A percentile compares a stretch with the other conserved stretches of the same genome.
These are phyloP conservation scores for Podospora sp. DNA, from an alignment of 495 filamentous ascomycete species.

Conservation along the genomic window DNA sequence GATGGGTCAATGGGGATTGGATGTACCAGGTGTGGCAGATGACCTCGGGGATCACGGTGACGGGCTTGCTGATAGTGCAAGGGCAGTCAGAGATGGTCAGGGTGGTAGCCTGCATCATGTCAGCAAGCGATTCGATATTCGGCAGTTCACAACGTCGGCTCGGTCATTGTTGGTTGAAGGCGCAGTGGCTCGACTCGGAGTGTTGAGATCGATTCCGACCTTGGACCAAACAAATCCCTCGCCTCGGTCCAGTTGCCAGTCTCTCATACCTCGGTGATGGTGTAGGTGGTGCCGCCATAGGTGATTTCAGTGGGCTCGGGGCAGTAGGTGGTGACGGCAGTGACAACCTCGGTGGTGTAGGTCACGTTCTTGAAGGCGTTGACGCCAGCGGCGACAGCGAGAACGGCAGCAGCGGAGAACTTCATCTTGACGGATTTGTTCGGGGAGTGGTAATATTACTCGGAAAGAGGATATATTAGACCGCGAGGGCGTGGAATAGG, in stretches of 20 bases:
- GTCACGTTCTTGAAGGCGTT: constrained; percentile 53
- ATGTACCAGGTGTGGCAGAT: constrained; percentile 69
- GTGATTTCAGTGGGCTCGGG: constrained; percentile 71
- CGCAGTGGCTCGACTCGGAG: not conserved
- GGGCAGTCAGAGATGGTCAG: constrained; percentile 80
- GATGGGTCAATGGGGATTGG: not conserved
- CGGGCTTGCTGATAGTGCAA: constrained; percentile 74
- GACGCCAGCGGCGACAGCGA: constrained; percentile 65
- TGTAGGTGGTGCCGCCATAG: constrained; percentile 73
- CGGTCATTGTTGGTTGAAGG: not conserved
- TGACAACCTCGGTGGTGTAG: constrained; percentile 78
- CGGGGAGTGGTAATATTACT: constrained; percentile 49
- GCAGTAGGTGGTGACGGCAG: constrained; percentile 84
- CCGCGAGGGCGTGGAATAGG: constrained; percentile 11
- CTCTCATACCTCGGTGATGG: constrained; percentile 64
- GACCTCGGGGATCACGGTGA: constrained; percentile 63
- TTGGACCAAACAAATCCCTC: not conserved
- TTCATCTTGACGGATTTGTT: constrained; percentile 75
- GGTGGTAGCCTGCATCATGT: constrained; percentile 62
- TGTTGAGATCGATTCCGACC: not conserved
- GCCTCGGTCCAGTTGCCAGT: not conserved
- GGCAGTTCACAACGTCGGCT: not conserved
- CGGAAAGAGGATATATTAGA: constrained; percentile 19
- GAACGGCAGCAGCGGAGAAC: constrained; percentile 65
- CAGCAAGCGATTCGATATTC: constrained; percentile 1